A percentile compares a stretch with the other conserved stretches of the same genome.
These are phyloP conservation scores for Geosmithia flava DNA, from an alignment of 2,329 filamentous ascomycete species.

Conservation along the genomic window DNA sequence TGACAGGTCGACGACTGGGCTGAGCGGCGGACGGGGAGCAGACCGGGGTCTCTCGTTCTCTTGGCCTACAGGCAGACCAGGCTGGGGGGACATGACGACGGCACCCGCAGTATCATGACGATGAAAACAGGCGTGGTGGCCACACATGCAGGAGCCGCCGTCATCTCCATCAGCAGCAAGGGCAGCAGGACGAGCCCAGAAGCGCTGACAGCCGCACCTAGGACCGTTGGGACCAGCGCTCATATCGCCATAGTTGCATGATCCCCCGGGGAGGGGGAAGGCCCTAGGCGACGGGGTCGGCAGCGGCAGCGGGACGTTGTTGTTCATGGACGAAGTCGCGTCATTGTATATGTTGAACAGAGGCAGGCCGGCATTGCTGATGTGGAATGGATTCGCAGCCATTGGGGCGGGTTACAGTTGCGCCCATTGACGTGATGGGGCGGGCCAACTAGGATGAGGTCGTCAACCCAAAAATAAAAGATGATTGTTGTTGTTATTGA, in stretches of 20 bases:
- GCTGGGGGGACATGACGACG: constrained; percentile 8
- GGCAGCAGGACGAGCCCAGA: constrained; percentile 36
- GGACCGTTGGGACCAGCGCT: constrained; percentile 36
- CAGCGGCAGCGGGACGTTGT: constrained; percentile 1
- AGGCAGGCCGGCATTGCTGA: constrained; percentile 26
- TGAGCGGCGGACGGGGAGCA: constrained; percentile 26
- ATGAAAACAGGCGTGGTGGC: constrained; percentile 50
- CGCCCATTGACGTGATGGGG: no score
- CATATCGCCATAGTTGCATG: constrained; percentile 46
- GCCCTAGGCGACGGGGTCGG: constrained; percentile 6
- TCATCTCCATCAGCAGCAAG: constrained; percentile 10
- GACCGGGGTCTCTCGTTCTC: constrained; percentile 39
- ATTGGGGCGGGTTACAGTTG: constrained; percentile 19
- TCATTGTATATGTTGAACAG: constrained; percentile 46
- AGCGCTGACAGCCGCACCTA: constrained; percentile 47
- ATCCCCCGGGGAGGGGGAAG: constrained; percentile 33
- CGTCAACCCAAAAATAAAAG: no score
- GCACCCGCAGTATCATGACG: constrained; percentile 25
- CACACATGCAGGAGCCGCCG: constrained; percentile 45
- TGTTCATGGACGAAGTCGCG: constrained; percentile 14
- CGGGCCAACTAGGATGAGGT: no score
- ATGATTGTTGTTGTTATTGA: no score
- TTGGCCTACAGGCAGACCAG: constrained; percentile 27
- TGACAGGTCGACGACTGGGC: constrained; percentile 36
- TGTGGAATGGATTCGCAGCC: constrained; percentile 37